Percentiles rank a stretch among this genome's conserved stretches.
phyloP scores from a whole-genome alignment of 352 stramenopile genomes.

The Pythium periplocum region DNA sequence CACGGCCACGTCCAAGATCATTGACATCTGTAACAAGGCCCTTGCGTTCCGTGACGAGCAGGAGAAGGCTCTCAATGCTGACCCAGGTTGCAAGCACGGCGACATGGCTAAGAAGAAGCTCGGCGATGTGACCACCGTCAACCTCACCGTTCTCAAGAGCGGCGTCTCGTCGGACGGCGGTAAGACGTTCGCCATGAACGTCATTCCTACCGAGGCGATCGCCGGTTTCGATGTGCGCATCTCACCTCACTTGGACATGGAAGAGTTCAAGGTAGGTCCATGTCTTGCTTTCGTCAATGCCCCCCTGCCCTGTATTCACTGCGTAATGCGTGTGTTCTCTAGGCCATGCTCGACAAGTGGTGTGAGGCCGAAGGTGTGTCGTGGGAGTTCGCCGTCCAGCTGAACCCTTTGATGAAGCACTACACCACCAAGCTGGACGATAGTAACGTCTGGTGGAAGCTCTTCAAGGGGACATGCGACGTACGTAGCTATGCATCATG shows the following conservation, averaged over 20 bases:
- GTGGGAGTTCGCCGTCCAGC: slow-evolving; percentile 66
- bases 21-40: slow-evolving; percentile 84
- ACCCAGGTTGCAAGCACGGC: slow-evolving; percentile 86
- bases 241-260: slow-evolving; percentile 79
- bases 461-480: slow-evolving; percentile 48
- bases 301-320: too few relatives aligned
- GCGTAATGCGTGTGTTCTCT: background rate
- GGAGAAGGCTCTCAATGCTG: slow-evolving; percentile 70
- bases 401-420: slow-evolving; percentile 47
- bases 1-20: slow-evolving; percentile 92
- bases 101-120: slow-evolving; percentile 89
- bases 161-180: slow-evolving; percentile 83
- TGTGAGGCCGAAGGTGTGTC: slow-evolving; percentile 79
- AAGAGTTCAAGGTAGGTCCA: slow-evolving; percentile 57
- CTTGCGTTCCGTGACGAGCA: slow-evolving; percentile 88
- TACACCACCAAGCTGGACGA: slow-evolving; percentile 53
- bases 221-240: slow-evolving; percentile 95
- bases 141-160: slow-evolving; percentile 91
- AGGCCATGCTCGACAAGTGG: slow-evolving; percentile 88
- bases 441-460: slow-evolving; percentile 45
- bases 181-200: slow-evolving; percentile 89
- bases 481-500: slow-evolving; percentile 11
- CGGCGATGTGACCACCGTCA: slow-evolving; percentile 94
- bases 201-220: slow-evolving; percentile 89
- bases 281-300: background rate